A percentile compares a stretch with the other conserved stretches of the same genome.
Conservation (phyloP, 2,329 filamentous ascomycete genomes). For the Helminthosporium solani region DNA sequence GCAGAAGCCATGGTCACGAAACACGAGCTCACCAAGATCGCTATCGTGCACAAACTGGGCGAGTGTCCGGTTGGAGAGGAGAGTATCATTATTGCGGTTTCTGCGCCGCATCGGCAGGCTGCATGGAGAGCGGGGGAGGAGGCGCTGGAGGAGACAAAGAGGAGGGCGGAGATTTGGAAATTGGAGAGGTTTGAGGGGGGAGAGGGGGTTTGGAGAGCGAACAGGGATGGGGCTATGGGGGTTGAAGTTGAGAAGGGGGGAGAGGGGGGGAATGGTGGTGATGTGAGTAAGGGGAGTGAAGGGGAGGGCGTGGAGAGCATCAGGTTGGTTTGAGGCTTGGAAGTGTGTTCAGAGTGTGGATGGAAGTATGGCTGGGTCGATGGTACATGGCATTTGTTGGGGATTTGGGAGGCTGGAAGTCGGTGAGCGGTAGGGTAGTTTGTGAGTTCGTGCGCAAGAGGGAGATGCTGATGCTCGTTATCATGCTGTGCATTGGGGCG, state of each 20-base stretch:
- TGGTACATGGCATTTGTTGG: no score
- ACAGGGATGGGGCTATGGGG: slow-evolving; percentile 69
- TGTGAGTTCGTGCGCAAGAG: no score
- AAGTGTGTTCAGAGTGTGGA: no score
- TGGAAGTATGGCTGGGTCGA: no score
- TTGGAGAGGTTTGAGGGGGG: slow-evolving; percentile 80
- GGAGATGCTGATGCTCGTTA: no score
- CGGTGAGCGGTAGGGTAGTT: background rate
- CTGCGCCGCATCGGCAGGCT: slow-evolving; percentile 75
- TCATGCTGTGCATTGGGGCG: slow-evolving; percentile 3
- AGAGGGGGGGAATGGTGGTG: background rate
- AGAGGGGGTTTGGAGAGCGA: slow-evolving; percentile 82
- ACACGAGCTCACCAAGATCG: slow-evolving; percentile 69
- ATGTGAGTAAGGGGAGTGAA: background rate
- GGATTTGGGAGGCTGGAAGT: background rate
- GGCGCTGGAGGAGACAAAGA: slow-evolving; percentile 83
- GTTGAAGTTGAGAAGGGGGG: slow-evolving; percentile 21
- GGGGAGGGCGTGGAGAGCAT: background rate
- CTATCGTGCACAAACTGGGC: slow-evolving; percentile 82
- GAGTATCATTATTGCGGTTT: slow-evolving; percentile 86
- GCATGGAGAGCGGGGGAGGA: slow-evolving; percentile 90
- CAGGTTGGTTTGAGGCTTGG: no score
- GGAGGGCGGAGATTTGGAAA: slow-evolving; percentile 92
- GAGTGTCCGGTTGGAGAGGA: slow-evolving; percentile 88
- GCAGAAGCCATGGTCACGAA: slow-evolving; percentile 57